A percentile compares a stretch with the other conserved stretches of the same genome.
These are phyloP conservation scores for Immersiella caudata DNA, from an alignment of 495 filamentous ascomycete genomes.

Conservation along the genomic window DNA sequence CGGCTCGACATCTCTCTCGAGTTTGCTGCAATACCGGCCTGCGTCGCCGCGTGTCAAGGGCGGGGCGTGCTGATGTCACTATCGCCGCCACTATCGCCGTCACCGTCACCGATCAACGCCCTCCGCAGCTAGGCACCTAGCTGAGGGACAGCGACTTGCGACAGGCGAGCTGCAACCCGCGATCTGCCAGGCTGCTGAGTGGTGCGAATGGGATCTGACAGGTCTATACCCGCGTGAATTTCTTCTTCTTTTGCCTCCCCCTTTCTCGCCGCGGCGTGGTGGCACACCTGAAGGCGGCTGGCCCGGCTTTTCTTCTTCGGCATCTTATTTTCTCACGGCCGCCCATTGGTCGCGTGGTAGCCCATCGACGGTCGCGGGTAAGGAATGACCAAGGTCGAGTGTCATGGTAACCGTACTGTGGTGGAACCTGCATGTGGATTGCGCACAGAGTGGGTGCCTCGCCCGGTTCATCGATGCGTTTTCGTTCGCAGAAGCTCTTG, in stretches of 20 bases:
- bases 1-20: neutral
- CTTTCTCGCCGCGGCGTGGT: constrained; percentile 10
- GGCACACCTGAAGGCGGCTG: constrained; percentile 10
- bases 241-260: constrained; percentile 15
- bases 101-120: constrained; percentile 16
- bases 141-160: constrained; percentile 10
- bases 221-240: constrained; percentile 2
- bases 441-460: constrained; percentile 11
- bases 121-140: neutral
- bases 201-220: neutral
- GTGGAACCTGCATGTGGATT: constrained; percentile 18
- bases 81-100: neutral
- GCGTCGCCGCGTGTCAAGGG: constrained; percentile 8
- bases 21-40: neutral
- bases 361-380: neutral
- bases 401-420: constrained; percentile 20
- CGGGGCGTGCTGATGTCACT: constrained; percentile 29
- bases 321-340: constrained; percentile 10
- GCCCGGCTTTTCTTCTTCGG: constrained; percentile 16
- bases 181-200: neutral
- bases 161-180: neutral
- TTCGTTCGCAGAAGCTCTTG: constrained; percentile 16
- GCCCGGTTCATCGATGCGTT: constrained; percentile 4
- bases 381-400: constrained; percentile 15
- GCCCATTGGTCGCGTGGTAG: constrained; percentile 1